Evolutionary conservation across 108 stramenopile genomes (phyloP).

Genomic region (Mayamaea pseudoterrestris): DNA sequence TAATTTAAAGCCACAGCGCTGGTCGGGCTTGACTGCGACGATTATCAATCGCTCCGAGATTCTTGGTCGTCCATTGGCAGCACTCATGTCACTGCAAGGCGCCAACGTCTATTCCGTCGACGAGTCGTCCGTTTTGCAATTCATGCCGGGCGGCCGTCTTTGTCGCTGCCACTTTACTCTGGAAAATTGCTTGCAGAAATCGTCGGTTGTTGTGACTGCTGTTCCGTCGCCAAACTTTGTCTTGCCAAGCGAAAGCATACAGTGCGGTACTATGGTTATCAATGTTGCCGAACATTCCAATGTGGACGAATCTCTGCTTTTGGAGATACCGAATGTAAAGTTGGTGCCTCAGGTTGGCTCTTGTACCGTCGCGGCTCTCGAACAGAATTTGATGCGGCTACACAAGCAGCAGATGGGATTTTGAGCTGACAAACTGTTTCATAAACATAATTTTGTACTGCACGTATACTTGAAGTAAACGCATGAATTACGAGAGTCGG

Average conservation of each 20-base stretch:
- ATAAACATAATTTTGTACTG: background rate
- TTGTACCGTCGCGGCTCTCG: conserved; percentile 87
- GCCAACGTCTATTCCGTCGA: conserved; percentile 86
- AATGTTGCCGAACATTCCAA: conserved; percentile 83
- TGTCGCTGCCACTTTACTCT: conserved; percentile 31
- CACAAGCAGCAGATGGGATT: conserved; percentile 24
- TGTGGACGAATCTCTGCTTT: conserved; percentile 62
- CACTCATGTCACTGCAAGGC: conserved; percentile 82
- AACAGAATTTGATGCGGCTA: conserved; percentile 77
- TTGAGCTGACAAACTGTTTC: no score
- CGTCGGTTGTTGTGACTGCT: conserved; percentile 73
- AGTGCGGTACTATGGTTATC: conserved; percentile 59
- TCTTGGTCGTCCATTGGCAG: conserved; percentile 84
- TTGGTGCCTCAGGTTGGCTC: conserved; percentile 89
- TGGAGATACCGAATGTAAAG: conserved; percentile 39
- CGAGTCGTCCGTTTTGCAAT: conserved; percentile 64
- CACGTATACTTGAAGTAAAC: no score
- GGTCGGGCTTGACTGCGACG: conserved; percentile 58
- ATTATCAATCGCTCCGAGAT: conserved; percentile 93
- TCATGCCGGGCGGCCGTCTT: conserved; percentile 23
- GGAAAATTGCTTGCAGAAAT: conserved; percentile 43
- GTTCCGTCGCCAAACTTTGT: conserved; percentile 70
- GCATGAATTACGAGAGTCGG: no score
- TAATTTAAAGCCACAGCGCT: conserved; percentile 8
- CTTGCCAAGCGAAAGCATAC: conserved; percentile 56